phyloP scores from a whole-genome alignment of 768 basidiomycete genomes.

The Russula brevipes region DNA sequence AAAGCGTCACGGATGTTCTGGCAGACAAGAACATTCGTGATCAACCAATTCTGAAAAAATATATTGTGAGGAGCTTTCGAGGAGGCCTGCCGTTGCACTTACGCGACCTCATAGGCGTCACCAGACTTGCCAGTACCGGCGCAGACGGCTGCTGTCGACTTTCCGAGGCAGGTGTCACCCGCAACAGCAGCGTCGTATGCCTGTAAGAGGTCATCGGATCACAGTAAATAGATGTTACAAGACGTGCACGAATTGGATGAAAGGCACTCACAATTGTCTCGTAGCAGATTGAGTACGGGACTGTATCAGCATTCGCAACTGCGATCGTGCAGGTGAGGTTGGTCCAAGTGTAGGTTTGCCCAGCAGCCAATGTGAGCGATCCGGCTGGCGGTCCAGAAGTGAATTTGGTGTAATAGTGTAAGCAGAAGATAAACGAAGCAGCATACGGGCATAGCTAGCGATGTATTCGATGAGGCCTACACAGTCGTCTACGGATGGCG shows the following conservation, averaged over 20 bases:
- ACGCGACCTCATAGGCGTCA: neutral
- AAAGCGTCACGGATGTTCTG: too few relatives aligned
- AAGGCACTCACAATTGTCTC: neutral
- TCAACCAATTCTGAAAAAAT: neutral
- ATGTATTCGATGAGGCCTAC: neutral
- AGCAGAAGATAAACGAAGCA: neutral
- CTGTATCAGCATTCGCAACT: neutral
- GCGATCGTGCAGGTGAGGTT: neutral
- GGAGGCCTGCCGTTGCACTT: neutral
- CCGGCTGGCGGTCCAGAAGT: neutral
- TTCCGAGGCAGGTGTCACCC: neutral
- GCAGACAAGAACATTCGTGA: neutral
- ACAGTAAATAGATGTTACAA: neutral
- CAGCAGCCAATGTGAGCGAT: neutral
- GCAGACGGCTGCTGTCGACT: neutral
- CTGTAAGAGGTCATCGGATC: neutral
- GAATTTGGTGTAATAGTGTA: neutral
- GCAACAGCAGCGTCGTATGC: neutral
- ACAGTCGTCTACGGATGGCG: neutral
- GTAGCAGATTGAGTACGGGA: neutral
- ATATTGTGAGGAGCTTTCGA: neutral
- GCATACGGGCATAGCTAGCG: neutral
- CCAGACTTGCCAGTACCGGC: neutral
- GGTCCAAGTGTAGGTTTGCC: neutral
- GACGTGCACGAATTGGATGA: neutral